These are phyloP conservation scores for Panellus pusillus DNA, from an alignment of 768 basidiomycete genomes.

Conservation along the genomic window DNA sequence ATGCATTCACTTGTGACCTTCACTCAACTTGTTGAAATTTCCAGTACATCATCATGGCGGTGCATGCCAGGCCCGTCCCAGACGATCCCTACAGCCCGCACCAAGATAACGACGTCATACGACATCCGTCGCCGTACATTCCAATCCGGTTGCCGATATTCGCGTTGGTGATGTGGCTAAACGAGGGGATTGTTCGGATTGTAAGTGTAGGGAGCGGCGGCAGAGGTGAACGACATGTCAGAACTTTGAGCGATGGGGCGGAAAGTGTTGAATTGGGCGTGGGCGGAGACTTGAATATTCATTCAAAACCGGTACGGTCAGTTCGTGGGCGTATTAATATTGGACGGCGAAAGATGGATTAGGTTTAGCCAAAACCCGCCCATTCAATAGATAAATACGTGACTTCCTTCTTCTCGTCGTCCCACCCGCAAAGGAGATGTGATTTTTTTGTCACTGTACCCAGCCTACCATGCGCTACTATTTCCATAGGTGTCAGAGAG, in stretches of 20 bases:
- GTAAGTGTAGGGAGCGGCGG: constrained; percentile 54
- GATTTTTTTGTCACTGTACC: constrained; percentile 98
- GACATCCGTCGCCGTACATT: constrained; percentile 73
- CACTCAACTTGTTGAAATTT: constrained; percentile 1
- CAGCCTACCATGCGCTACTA: constrained; percentile 92
- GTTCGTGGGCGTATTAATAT: constrained; percentile 36
- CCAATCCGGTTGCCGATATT: constrained; percentile 84
- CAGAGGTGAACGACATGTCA: constrained; percentile 18
- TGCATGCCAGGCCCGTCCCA: constrained; percentile 73
- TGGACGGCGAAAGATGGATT: constrained; percentile 51
- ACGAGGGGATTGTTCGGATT: constrained; percentile 65
- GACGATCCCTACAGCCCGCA: constrained; percentile 71
- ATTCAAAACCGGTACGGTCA: constrained; percentile 20
- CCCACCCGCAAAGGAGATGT: constrained; percentile 88
- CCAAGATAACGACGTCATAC: constrained; percentile 39
- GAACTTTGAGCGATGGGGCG: constrained; percentile 46
- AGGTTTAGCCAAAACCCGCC: constrained; percentile 79
- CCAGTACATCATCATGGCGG: constrained; percentile 84
- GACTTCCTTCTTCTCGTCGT: constrained; percentile 64
- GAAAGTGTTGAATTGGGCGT: constrained; percentile 66
- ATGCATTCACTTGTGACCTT: constrained; percentile 8
- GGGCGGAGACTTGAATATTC: constrained; percentile 26
- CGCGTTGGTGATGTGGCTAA: constrained; percentile 68
- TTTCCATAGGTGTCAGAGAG: constrained; percentile 81
- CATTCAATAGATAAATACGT: constrained; percentile 85